These are phyloP conservation scores for Penicillium sp. DNA, from an alignment of 2,329 filamentous ascomycete genomes.

Conservation along the genomic window DNA sequence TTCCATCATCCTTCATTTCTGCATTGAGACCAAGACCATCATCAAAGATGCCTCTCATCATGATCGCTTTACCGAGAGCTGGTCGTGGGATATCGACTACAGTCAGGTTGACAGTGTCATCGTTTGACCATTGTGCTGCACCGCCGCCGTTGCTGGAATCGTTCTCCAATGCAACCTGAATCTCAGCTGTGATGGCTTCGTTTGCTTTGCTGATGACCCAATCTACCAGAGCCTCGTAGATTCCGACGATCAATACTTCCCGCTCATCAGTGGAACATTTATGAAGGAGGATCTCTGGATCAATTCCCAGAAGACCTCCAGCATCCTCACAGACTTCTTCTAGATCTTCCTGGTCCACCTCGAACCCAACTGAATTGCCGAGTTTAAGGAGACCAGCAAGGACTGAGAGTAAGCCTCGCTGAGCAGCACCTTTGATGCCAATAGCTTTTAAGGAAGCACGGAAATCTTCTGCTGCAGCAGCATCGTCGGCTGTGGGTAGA, in stretches of 20 bases:
- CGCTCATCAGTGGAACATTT: slow-evolving; percentile 84
- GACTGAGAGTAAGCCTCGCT: slow-evolving; percentile 80
- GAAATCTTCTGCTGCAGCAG: slow-evolving; percentile 90
- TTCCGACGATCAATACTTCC: slow-evolving; percentile 74
- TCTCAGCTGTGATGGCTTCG: slow-evolving; percentile 73
- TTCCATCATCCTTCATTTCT: slow-evolving; percentile 95
- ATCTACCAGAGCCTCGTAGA: slow-evolving; percentile 93
- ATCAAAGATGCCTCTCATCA: slow-evolving; percentile 88
- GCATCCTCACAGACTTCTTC: slow-evolving; percentile 90
- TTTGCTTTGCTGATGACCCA: slow-evolving; percentile 93
- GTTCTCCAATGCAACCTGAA: slow-evolving; percentile 64
- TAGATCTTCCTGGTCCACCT: slow-evolving; percentile 78
- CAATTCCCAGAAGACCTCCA: slow-evolving; percentile 77
- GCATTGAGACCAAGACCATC: slow-evolving; percentile 89
- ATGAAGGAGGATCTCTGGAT: slow-evolving; percentile 75
- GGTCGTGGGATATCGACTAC: slow-evolving; percentile 82
- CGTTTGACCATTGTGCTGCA: slow-evolving; percentile 65
- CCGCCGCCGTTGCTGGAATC: slow-evolving; percentile 66
- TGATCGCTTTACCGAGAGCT: slow-evolving; percentile 79
- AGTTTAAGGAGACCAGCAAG: slow-evolving; percentile 86
- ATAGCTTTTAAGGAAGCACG: slow-evolving; percentile 82
- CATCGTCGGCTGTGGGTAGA: slow-evolving; percentile 88
- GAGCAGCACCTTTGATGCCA: slow-evolving; percentile 82
- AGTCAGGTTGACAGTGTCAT: slow-evolving; percentile 84
- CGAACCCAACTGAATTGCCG: slow-evolving; percentile 83